Base-by-base conservation (phyloP, 805 yeast species). In the Hanseniaspora hatyaiensis region DNA sequence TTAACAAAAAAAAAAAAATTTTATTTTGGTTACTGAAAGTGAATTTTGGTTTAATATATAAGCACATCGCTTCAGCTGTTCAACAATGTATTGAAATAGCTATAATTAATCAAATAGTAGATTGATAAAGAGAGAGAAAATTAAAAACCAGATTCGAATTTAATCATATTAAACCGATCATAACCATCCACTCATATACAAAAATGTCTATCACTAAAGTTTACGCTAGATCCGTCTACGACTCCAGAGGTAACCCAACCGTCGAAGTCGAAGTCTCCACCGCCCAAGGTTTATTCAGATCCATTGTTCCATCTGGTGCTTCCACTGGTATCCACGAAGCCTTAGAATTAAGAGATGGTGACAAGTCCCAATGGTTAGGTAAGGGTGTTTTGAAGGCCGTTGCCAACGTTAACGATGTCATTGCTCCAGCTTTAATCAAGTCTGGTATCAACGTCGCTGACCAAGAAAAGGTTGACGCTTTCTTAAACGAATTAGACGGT, bases 241-340 rank as follows among this genome's bases (percentile, higher is more conserved):
- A 89, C 75, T 89, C 97, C 63, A 86, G 98, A 75, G 97, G 97
- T 74, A 92, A 89, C 81, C 98, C 98, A 74, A 89, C 98, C 60
- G 98, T 92, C 62, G 97, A 92, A 80, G 97, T 92, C 59, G 97
- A 92, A 66, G 65, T 89, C 63, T 74, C 82, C 77, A 89, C 98
- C 65, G 89, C 75, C 55, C 78, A 83, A 65, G 98, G 98, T 65
- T 62, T 77, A 57, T 88, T 86, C 94, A 83, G 96, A 72, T 78
- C 97, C 59, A 88, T 89, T 66, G 98, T 92, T 54, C 98, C 98
- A 69, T 87, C 96, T 57, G 98, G 98, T 74, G 98, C 98, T 58
- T 89, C 97, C 65, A 92, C 98, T 55, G 98, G 98, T 81, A 70
- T 83, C 70, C 95, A 86, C 72, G 98, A 92, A 78, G 98, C 98